Evolutionary conservation across 1,139 yeast species (phyloP).

Genomic region (Kluyveromyces sp.): DNA sequence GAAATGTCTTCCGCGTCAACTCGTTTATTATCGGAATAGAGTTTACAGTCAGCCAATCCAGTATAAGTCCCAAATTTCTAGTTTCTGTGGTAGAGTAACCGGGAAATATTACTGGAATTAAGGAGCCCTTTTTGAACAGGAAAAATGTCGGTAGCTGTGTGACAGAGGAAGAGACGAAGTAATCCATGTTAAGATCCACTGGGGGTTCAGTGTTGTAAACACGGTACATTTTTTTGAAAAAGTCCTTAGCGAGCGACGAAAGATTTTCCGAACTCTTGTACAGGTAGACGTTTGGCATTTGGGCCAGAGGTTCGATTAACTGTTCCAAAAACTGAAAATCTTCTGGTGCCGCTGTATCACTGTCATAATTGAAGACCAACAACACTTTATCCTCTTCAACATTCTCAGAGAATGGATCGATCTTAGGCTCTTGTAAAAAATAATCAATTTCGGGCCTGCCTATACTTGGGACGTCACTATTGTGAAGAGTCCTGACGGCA

Average conservation of each 20-base stretch:
- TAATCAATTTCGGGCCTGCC: constrained; percentile 12
- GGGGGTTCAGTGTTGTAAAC: constrained; percentile 37
- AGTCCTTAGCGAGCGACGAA: constrained; percentile 37
- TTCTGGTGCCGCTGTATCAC: constrained; percentile 45
- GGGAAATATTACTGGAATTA: constrained; percentile 47
- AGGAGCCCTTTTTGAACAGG: constrained; percentile 50
- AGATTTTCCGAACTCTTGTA: constrained; percentile 47
- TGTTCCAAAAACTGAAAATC: constrained; percentile 56
- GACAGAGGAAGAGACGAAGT: constrained; percentile 45
- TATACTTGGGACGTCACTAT: constrained; percentile 35
- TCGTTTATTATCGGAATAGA: constrained; percentile 48
- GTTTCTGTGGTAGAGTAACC: constrained; percentile 58
- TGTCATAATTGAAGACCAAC: constrained; percentile 51
- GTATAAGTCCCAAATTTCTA: constrained; percentile 43
- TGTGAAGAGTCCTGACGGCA: constrained; percentile 34
- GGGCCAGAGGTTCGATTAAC: constrained; percentile 50
- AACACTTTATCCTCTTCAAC: constrained; percentile 42
- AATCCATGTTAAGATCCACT: constrained; percentile 37
- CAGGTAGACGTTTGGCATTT: constrained; percentile 49
- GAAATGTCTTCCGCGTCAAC: constrained; percentile 38
- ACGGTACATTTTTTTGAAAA: constrained; percentile 39
- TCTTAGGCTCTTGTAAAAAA: constrained; percentile 13
- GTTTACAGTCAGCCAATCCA: constrained; percentile 42
- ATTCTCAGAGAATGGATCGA: constrained; percentile 14
- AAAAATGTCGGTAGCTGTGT: constrained; percentile 56